phyloP scores from a whole-genome alignment of 2,329 filamentous ascomycete species.

The Fusarium nematophilum region DNA sequence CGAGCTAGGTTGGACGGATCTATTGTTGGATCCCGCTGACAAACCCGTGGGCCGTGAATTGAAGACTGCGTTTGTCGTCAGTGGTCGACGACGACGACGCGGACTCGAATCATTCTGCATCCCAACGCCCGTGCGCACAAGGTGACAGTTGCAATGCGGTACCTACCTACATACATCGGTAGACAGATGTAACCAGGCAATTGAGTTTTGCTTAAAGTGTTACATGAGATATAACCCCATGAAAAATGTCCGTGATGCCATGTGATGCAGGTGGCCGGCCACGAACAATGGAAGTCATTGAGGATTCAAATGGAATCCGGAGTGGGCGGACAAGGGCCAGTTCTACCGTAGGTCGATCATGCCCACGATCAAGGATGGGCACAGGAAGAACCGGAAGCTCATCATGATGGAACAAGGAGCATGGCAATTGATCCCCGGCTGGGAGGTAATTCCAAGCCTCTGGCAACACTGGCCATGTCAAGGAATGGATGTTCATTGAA shows the following conservation, averaged over 20 bases:
- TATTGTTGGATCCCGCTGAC: constrained; percentile 2
- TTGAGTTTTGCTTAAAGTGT: constrained; percentile 1
- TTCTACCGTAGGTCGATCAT: not conserved
- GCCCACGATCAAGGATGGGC: not conserved
- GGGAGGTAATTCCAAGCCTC: not conserved
- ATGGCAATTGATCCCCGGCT: constrained; percentile 1
- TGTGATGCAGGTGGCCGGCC: not conserved
- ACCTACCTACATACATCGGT: no score
- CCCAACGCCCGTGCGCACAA: not conserved
- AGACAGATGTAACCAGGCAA: not conserved
- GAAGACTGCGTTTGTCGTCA: not conserved
- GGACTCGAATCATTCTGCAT: not conserved
- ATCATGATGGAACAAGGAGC: not conserved
- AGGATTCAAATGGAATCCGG: not conserved
- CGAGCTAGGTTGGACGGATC: not conserved
- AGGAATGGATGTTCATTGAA: constrained; percentile 29
- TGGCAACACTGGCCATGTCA: constrained; percentile 13
- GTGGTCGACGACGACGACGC: not conserved
- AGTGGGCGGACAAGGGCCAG: not conserved
- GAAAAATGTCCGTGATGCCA: constrained; percentile 4
- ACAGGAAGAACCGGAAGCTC: not conserved
- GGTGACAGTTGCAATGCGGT: not conserved
- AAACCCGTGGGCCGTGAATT: not conserved
- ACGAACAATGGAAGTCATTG: not conserved
- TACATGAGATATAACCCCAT: not conserved